phyloP scores from a whole-genome alignment of 768 basidiomycete genomes.

The Suillus luteus region DNA sequence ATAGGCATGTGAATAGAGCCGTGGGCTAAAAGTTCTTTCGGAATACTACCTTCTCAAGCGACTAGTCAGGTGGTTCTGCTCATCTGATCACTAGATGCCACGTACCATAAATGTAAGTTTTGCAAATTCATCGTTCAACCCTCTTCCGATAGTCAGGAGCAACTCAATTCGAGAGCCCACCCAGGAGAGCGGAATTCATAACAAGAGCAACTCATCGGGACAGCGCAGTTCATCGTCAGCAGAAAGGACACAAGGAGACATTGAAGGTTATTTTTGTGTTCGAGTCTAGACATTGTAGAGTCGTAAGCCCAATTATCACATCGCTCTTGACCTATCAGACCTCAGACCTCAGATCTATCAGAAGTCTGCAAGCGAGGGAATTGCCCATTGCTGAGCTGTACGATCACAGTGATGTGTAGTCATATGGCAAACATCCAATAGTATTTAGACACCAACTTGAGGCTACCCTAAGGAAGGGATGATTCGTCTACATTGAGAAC shows the following conservation, averaged over 20 bases:
- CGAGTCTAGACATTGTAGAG: background rate
- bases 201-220: background rate
- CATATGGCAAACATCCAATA: background rate
- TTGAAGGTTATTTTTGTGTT: background rate
- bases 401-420: background rate
- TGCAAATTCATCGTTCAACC: too few species aligned
- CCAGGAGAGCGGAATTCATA: background rate
- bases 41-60: slow-evolving; percentile 1
- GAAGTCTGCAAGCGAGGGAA: background rate
- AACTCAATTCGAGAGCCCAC: slow-evolving; percentile 29
- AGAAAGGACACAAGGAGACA: background rate
- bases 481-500: slow-evolving; percentile 72
- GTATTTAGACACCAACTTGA: background rate
- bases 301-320: background rate
- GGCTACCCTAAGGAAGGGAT: slow-evolving; percentile 10
- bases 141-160: background rate
- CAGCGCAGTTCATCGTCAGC: too few species aligned
- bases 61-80: background rate
- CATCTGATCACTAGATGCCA: too few species aligned
- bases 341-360: background rate
- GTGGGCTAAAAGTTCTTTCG: background rate
- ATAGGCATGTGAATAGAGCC: background rate
- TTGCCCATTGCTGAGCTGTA: background rate
- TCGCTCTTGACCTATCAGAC: background rate
- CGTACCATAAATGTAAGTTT: too few species aligned